Percentiles rank a stretch among this genome's conserved stretches.
phyloP scores from a whole-genome alignment of 192 early-diverging fungal genomes.

The Coemansia sp. region DNA sequence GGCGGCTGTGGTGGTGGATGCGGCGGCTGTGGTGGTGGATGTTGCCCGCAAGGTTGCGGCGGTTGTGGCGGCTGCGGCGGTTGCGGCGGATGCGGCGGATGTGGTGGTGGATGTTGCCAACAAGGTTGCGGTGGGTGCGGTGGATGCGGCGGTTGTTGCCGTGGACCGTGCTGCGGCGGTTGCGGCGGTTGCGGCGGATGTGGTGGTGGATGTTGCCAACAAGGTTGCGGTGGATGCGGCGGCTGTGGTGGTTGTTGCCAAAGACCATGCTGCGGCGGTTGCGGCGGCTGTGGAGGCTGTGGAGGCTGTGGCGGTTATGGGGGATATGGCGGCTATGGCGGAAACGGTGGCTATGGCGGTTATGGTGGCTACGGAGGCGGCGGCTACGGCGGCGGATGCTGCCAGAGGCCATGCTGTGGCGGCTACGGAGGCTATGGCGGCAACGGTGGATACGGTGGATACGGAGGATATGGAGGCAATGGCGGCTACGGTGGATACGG shows the following conservation, averaged over 20 bases:
- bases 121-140: constrained; percentile 6
- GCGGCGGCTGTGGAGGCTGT: constrained; percentile 23
- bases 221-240: constrained; percentile 21
- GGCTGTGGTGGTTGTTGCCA: constrained; percentile 22
- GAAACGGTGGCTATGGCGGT: constrained; percentile 24
- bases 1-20: constrained; percentile 10
- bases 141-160: constrained; percentile 7
- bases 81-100: constrained; percentile 21
- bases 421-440: constrained; percentile 4
- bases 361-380: constrained; percentile 17
- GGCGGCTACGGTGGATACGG: not conserved
- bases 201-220: constrained; percentile 11
- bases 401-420: constrained; percentile 4
- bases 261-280: constrained; percentile 9
- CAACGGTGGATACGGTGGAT: not conserved
- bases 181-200: constrained; percentile 13
- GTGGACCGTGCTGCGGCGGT: constrained; percentile 14
- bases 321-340: constrained; percentile 24
- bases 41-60: not conserved
- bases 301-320: constrained; percentile 21
- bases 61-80: constrained; percentile 20
- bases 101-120: constrained; percentile 15
- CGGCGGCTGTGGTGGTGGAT: constrained; percentile 20
- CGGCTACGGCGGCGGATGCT: not conserved
- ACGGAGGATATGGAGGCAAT: not conserved